Evolutionary conservation across 148 eudicot genomes (phyloP).

Genomic region (Rhododendron ferrugineum): DNA sequence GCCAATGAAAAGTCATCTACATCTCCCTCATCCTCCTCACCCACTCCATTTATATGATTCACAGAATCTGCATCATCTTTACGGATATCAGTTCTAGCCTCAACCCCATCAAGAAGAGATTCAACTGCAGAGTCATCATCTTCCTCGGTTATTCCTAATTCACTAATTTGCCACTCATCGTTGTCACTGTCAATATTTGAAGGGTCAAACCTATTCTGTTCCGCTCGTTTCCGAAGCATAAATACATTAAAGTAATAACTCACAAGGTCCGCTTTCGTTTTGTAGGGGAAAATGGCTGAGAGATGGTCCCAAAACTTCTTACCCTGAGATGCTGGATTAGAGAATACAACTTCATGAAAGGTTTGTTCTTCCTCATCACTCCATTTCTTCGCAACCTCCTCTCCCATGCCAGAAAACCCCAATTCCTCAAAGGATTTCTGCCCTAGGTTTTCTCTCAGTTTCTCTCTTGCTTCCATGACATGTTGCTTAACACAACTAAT

Average conservation of each 20-base stretch:
- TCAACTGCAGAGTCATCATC: constrained; percentile 12
- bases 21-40: constrained; percentile 6
- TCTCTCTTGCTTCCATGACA: constrained; percentile 12
- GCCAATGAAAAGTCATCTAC: background rate
- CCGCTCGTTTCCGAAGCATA: constrained; percentile 21
- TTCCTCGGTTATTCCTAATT: constrained; percentile 7
- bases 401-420: constrained; percentile 18
- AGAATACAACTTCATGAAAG: constrained; percentile 13
- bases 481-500: constrained; percentile 16
- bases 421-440: constrained; percentile 11
- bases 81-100: background rate
- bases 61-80: background rate
- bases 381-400: constrained; percentile 18
- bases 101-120: constrained; percentile 12
- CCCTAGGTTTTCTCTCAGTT: constrained; percentile 14
- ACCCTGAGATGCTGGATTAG: constrained; percentile 10
- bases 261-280: constrained; percentile 12
- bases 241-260: constrained; percentile 26
- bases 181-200: constrained; percentile 22
- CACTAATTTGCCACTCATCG: constrained; percentile 15
- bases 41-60: background rate
- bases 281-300: constrained; percentile 10
- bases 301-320: constrained; percentile 19
- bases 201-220: constrained; percentile 20
- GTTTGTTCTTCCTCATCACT: constrained; percentile 10